Conservation (phyloP, 2,329 filamentous ascomycete genomes). For the Neopestalotiopsis sp. region DNA sequence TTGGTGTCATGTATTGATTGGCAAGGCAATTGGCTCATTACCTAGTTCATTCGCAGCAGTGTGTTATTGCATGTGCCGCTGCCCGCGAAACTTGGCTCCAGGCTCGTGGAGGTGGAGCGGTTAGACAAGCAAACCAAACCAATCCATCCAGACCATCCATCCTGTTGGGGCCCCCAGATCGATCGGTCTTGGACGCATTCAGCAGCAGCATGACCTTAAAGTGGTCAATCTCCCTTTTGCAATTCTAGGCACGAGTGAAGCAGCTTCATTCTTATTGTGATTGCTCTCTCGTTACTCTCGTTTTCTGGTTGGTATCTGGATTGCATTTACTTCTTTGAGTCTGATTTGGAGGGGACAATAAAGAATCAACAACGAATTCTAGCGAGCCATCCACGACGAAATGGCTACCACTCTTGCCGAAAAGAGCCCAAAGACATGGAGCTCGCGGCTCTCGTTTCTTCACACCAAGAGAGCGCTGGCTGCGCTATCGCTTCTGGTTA, state of each 20-base stretch:
- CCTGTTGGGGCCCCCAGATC: background rate
- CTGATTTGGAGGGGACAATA: background rate
- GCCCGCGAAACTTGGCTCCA: background rate
- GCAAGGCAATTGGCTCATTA: background rate
- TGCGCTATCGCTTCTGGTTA: slow-evolving; percentile 13
- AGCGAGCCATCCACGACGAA: background rate
- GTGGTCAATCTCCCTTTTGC: background rate
- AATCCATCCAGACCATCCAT: background rate
- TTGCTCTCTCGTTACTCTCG: background rate
- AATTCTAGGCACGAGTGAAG: background rate
- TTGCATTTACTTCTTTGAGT: background rate
- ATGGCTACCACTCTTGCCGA: slow-evolving; percentile 1
- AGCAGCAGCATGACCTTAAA: background rate
- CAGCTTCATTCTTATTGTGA: background rate
- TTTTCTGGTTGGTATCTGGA: background rate
- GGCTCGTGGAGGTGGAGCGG: background rate
- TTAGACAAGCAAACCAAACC: background rate
- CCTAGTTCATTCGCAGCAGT: too few relatives aligned
- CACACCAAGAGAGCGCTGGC: slow-evolving; percentile 20
- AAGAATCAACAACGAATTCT: background rate
- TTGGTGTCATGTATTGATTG: background rate
- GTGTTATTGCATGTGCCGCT: background rate
- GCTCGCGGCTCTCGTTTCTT: slow-evolving; percentile 20
- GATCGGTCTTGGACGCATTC: background rate
- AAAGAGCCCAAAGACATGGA: slow-evolving; percentile 17